These are phyloP conservation scores for Wickerhamiella allomyrinae DNA, from an alignment of 805 yeast species.

Conservation along the genomic window DNA sequence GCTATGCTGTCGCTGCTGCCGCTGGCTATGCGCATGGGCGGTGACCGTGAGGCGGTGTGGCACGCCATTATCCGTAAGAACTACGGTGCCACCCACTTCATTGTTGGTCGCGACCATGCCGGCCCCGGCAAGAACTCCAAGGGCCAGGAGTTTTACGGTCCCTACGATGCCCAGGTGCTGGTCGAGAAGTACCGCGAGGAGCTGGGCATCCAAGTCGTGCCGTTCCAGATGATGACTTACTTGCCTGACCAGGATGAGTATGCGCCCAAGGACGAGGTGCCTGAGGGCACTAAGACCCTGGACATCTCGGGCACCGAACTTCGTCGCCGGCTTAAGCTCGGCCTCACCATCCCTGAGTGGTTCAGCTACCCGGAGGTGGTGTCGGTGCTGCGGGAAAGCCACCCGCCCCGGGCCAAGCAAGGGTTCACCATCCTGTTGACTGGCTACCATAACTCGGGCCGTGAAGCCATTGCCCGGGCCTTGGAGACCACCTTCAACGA, in stretches of 20 bases:
- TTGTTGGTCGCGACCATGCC: slow-evolving; percentile 96
- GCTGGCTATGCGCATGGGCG: slow-evolving; percentile 98
- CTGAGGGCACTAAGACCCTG: slow-evolving; percentile 62
- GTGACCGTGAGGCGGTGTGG: slow-evolving; percentile 97
- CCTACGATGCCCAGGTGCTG: slow-evolving; percentile 88
- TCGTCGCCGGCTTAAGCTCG: slow-evolving; percentile 73
- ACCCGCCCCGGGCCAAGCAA: slow-evolving; percentile 82
- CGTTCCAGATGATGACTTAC: slow-evolving; percentile 93
- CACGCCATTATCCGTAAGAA: slow-evolving; percentile 93
- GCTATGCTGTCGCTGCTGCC: slow-evolving; percentile 82
- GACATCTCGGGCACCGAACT: slow-evolving; percentile 92
- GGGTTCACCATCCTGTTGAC: slow-evolving; percentile 70
- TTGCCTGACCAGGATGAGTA: slow-evolving; percentile 90
- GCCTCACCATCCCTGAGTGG: slow-evolving; percentile 89
- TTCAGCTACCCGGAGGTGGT: slow-evolving; percentile 96
- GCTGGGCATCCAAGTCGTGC: slow-evolving; percentile 79
- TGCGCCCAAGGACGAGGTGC: slow-evolving; percentile 87
- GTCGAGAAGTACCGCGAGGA: slow-evolving; percentile 65
- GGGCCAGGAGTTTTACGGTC: slow-evolving; percentile 91
- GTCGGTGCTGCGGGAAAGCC: slow-evolving; percentile 72
- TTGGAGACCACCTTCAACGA: slow-evolving; percentile 83
- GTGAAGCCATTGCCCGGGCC: slow-evolving; percentile 61
- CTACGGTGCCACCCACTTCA: slow-evolving; percentile 93
- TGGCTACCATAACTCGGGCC: slow-evolving; percentile 45
- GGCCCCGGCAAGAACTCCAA: slow-evolving; percentile 85